Base-by-base conservation (phyloP, 129 eudicot species). In the Chrysanthemum lavandulifolium region DNA sequence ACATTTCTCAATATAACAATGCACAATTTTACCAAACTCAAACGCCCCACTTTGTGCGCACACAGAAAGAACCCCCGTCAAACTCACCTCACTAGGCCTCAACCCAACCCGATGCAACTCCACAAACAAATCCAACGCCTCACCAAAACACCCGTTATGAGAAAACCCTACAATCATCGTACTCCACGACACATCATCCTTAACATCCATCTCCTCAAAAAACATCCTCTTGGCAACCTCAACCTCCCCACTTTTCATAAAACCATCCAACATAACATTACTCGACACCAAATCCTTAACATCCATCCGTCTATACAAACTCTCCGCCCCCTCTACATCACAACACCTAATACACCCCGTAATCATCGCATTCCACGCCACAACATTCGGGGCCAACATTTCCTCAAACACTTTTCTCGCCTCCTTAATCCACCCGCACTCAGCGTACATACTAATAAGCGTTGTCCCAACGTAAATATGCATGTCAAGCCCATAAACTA, bases 401-500 rank as follows among this genome's bases (percentile, higher is more conserved):
- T 73, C 79, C 13, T 77, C 86, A 43, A 82, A 82, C 82, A 82
- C 82, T 73, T 73, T 77, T 8, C 65, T 63, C 43, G 82, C 82
- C 55, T 55, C 18, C 6, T 18, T 61, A 43, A 82, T 61, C 52
- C 52, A 6, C 73, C 74, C 79, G 14, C 82, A 77, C 13, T 82
- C 86, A 0, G 82, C 82, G n/a, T 77, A 82, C 77, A 82, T 61
- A 68, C 86, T 82, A 5, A 82, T 49, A 14, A 77, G 76, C 36
- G 82, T 82, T 0, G 86, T 82, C 15, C 76, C 86, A 64, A 82
- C 86, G 52, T 53, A 82, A 25, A 82, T 55, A 73, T 82, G 86
- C 69, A 72, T 77, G 57, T 82, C 69, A 21, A 78, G 76, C 33
- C 86, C 82, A 11, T 69, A 60, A 0, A 51, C 54, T 7, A 78